These are phyloP conservation scores for Sphaerulina vaccinii DNA, from an alignment of 2,329 filamentous ascomycete genomes.

Conservation along the genomic window DNA sequence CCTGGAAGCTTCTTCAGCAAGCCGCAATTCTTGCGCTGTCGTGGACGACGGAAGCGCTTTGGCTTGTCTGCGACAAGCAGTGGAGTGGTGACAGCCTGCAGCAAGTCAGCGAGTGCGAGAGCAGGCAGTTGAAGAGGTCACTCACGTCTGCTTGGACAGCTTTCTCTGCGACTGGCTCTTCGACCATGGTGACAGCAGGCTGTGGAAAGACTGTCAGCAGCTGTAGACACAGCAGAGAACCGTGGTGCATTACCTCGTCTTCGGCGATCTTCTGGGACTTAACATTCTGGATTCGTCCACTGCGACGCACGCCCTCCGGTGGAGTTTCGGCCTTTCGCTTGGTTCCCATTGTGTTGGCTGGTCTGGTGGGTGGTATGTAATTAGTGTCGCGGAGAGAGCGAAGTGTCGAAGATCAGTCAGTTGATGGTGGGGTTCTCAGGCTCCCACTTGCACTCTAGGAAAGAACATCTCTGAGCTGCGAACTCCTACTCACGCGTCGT, in stretches of 20 bases:
- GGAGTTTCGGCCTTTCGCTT: slow-evolving; percentile 7
- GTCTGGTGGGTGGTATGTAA: background rate
- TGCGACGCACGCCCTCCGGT: slow-evolving; percentile 4
- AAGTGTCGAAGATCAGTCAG: too few species aligned
- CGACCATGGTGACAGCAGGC: too few species aligned
- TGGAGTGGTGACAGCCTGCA: background rate
- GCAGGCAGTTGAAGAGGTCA: too few species aligned
- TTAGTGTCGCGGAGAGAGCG: too few species aligned
- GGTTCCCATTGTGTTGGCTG: background rate
- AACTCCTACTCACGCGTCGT: too few species aligned
- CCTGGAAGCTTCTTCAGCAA: slow-evolving; percentile 14
- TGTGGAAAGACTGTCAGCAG: background rate
- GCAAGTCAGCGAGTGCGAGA: too few species aligned
- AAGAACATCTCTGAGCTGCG: too few species aligned
- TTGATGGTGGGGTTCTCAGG: too few species aligned
- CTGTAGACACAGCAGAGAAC: background rate
- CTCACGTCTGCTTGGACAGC: background rate
- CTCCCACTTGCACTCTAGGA: too few species aligned
- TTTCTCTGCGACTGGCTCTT: background rate
- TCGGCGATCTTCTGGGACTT: slow-evolving; percentile 2
- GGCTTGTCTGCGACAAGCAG: background rate
- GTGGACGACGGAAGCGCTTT: slow-evolving; percentile 16
- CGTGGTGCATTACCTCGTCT: background rate
- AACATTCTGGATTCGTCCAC: slow-evolving; percentile 16
- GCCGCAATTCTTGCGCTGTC: slow-evolving; percentile 13